These are phyloP conservation scores for Ceratocystis lukuohia DNA, from an alignment of 2,329 filamentous ascomycete genomes.

Conservation along the genomic window DNA sequence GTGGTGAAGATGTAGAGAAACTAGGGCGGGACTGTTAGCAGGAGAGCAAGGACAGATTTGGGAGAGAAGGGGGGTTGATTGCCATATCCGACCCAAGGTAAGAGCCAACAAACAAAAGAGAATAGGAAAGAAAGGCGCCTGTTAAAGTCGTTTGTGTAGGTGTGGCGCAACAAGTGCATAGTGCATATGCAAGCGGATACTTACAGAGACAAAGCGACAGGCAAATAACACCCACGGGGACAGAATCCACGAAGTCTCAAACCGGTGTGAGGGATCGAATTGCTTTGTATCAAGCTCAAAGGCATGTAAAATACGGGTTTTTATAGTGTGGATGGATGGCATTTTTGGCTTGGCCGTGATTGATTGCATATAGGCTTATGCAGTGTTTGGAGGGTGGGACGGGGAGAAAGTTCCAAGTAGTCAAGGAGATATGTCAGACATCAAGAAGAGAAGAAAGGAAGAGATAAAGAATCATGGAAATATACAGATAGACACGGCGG, in stretches of 20 bases:
- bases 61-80: too few relatives aligned
- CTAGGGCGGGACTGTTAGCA: slow-evolving; percentile 24
- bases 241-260: slow-evolving; percentile 73
- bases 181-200: slow-evolving; percentile 22
- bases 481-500: neutral
- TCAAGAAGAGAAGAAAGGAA: neutral
- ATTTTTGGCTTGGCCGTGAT: neutral
- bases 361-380: neutral
- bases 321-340: neutral
- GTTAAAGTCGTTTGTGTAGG: too few relatives aligned
- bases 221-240: slow-evolving; percentile 48
- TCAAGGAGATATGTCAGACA: too few relatives aligned
- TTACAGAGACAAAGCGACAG: slow-evolving; percentile 41
- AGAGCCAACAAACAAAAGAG: neutral
- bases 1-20: slow-evolving; percentile 56
- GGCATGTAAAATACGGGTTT: slow-evolving; percentile 15
- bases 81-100: neutral
- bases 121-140: too few relatives aligned
- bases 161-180: neutral
- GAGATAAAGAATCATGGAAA: neutral
- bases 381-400: neutral
- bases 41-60: too few relatives aligned
- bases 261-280: slow-evolving; percentile 49
- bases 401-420: neutral
- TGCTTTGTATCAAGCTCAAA: slow-evolving; percentile 32